These are phyloP conservation scores for Sindora glabra DNA, from an alignment of 306 rosid species.

Conservation along the genomic window DNA sequence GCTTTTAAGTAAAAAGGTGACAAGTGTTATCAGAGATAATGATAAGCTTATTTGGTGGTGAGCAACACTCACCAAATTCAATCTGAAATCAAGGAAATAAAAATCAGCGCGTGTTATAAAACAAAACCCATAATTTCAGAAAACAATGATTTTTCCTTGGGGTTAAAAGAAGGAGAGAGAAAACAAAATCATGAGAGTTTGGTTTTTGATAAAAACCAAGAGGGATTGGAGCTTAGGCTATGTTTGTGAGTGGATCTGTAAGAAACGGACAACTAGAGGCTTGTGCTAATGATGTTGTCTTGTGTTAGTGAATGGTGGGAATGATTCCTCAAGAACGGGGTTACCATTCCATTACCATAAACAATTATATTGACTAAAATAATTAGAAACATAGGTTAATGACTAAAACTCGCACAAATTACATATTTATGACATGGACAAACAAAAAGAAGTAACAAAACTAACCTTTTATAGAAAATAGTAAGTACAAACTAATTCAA, in stretches of 20 bases:
- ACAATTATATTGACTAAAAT: slow-evolving; percentile 5
- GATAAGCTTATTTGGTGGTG: slow-evolving; percentile 82
- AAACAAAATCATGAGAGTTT: slow-evolving; percentile 53
- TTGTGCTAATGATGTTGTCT: slow-evolving; percentile 81
- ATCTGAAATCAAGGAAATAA: slow-evolving; percentile 19
- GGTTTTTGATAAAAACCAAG: slow-evolving; percentile 45
- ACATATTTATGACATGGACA: neutral
- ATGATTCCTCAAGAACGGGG: slow-evolving; percentile 78
- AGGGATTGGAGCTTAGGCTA: slow-evolving; percentile 17
- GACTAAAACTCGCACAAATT: neutral
- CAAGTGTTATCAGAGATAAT: slow-evolving; percentile 67
- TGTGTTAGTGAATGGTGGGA: slow-evolving; percentile 76
- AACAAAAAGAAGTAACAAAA: slow-evolving; percentile 34
- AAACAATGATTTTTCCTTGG: slow-evolving; percentile 37
- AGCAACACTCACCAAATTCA: slow-evolving; percentile 35
- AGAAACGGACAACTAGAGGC: slow-evolving; percentile 68
- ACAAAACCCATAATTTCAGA: slow-evolving; percentile 41
- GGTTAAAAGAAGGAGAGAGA: slow-evolving; percentile 20
- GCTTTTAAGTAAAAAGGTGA: slow-evolving; percentile 42
- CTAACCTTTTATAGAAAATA: slow-evolving; percentile 12
- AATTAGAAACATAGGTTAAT: neutral
- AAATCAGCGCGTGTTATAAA: slow-evolving; percentile 67
- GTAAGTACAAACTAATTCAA: neutral
- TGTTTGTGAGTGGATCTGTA: slow-evolving; percentile 20
- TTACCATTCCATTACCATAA: slow-evolving; percentile 33